These are phyloP conservation scores for Periconia digitata DNA, from an alignment of 2,329 filamentous ascomycete genomes.

Conservation along the genomic window DNA sequence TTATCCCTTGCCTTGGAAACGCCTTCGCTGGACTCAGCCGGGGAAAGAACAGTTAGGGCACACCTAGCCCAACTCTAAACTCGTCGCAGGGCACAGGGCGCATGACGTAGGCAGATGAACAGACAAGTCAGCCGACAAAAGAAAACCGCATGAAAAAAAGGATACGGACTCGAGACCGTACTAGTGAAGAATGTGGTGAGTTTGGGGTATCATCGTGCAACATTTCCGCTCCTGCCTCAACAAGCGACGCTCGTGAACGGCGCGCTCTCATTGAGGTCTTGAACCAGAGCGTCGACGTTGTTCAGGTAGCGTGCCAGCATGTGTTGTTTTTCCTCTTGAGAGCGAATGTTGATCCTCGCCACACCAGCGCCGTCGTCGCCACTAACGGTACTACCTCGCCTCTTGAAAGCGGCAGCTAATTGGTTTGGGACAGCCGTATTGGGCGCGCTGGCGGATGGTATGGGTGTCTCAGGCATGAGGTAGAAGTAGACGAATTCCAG, in stretches of 20 bases:
- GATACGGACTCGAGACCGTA: conserved; percentile 1
- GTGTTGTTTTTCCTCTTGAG: conserved; percentile 79
- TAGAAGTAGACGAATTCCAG: conserved; percentile 99
- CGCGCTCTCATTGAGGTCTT: conserved; percentile 77
- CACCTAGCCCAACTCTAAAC: background rate
- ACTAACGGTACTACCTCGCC: conserved; percentile 30
- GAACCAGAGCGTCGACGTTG: conserved; percentile 76
- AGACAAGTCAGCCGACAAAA: conserved; percentile 6
- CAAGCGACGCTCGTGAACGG: conserved; percentile 50
- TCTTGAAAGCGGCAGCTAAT: conserved; percentile 33
- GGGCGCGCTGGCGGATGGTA: conserved; percentile 43
- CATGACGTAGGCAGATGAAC: conserved; percentile 1
- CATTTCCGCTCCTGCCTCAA: conserved; percentile 3
- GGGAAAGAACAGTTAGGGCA: background rate
- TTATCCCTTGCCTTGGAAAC: conserved; percentile 21
- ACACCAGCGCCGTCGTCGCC: conserved; percentile 32
- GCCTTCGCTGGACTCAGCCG: conserved; percentile 25
- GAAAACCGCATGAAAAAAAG: conserved; percentile 15
- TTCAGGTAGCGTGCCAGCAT: conserved; percentile 78
- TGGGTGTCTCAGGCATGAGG: conserved; percentile 83
- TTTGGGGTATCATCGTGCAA: background rate
- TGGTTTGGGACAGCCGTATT: conserved; percentile 44
- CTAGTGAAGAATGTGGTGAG: background rate
- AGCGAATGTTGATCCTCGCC: conserved; percentile 49
- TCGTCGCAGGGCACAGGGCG: conserved; percentile 9